Evolutionary conservation across 1,139 yeast species (phyloP).

Genomic region (Hanseniaspora sp.): DNA sequence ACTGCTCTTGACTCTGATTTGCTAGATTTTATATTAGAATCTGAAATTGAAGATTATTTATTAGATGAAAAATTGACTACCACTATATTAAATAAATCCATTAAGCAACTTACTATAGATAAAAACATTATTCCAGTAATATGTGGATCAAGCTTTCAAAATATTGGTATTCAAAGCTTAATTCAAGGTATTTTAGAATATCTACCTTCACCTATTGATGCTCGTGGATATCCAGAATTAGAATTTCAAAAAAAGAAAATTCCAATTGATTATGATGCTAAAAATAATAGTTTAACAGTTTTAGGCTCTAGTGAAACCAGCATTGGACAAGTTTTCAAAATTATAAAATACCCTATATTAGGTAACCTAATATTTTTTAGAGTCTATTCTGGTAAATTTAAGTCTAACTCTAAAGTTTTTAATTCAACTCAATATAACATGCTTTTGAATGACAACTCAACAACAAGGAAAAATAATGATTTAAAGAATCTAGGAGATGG

Average conservation of each 20-base stretch:
- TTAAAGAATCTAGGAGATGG: constrained; percentile 45
- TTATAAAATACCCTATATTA: constrained; percentile 68
- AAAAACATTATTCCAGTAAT: constrained; percentile 62
- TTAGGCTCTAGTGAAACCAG: constrained; percentile 48
- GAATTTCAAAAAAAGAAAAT: constrained; percentile 26
- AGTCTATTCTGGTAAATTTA: constrained; percentile 71
- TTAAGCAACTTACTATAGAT: constrained; percentile 51
- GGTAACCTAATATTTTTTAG: constrained; percentile 81
- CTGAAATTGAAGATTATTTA: constrained; percentile 55
- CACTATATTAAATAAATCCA: constrained; percentile 41
- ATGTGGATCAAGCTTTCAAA: constrained; percentile 86
- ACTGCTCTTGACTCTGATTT: constrained; percentile 72
- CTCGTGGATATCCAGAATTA: constrained; percentile 43
- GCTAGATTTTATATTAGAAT: constrained; percentile 63
- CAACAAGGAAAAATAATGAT: neutral
- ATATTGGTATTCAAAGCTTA: constrained; percentile 90
- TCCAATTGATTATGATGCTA: constrained; percentile 34
- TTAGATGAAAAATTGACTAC: constrained; percentile 38
- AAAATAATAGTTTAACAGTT: constrained; percentile 39
- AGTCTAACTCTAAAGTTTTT: constrained; percentile 48
- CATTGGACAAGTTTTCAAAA: constrained; percentile 85
- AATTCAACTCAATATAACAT: constrained; percentile 26
- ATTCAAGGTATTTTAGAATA: constrained; percentile 69
- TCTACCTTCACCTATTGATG: constrained; percentile 73
- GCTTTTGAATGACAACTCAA: constrained; percentile 24